phyloP scores from a whole-genome alignment of 2,329 filamentous ascomycete species.

The Aspergillus puulaauensis region DNA sequence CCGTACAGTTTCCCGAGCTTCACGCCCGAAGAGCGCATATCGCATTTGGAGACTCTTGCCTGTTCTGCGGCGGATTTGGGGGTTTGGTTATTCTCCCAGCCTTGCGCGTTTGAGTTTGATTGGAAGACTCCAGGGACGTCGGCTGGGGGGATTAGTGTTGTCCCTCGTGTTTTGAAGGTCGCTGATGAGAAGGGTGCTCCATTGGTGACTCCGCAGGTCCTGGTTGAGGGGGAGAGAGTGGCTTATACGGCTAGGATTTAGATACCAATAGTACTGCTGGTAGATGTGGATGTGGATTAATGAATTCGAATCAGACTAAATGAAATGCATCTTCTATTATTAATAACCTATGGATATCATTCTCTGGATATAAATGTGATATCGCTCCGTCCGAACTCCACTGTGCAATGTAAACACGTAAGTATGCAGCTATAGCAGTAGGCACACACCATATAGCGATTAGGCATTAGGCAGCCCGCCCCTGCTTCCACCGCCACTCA shows the following conservation, averaged over 20 bases:
- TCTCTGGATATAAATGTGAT: no score
- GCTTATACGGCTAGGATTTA: no score
- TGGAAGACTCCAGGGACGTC: constrained; percentile 3
- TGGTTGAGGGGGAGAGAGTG: constrained; percentile 14
- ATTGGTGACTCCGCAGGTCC: constrained; percentile 12
- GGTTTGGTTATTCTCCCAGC: constrained; percentile 28
- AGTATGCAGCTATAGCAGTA: no score
- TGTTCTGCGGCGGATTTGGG: constrained; percentile 23
- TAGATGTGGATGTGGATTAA: no score
- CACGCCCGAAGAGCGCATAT: constrained; percentile 12
- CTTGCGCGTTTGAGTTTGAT: constrained; percentile 23
- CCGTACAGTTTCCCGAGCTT: constrained; percentile 19
- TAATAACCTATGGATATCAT: no score
- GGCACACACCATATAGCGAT: neutral
- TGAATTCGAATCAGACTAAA: no score
- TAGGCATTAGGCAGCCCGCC: neutral
- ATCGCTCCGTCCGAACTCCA: no score
- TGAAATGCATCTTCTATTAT: no score
- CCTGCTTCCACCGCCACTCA: constrained; percentile 3
- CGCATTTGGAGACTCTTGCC: constrained; percentile 22
- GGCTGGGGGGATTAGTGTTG: constrained; percentile 1
- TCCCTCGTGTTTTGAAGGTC: constrained; percentile 22
- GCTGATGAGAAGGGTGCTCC: constrained; percentile 21
- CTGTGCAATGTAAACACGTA: no score
- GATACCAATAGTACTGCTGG: no score